These are phyloP conservation scores for Alnus rubra DNA, from an alignment of 306 rosid genomes.

Conservation along the genomic window DNA sequence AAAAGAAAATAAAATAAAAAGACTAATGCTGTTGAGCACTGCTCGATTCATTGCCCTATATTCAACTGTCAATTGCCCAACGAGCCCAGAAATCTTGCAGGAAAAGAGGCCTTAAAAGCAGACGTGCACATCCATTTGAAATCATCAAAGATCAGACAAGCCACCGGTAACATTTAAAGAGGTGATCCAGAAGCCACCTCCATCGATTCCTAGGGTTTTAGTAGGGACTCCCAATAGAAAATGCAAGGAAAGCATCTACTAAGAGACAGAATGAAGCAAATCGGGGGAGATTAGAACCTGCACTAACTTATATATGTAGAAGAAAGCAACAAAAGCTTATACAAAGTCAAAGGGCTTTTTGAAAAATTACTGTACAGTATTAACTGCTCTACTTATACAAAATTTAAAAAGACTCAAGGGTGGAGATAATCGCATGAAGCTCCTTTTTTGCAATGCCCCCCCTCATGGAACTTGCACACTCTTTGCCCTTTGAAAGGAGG, in stretches of 20 bases:
- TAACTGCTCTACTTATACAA: slow-evolving; percentile 36
- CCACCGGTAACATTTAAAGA: not conserved
- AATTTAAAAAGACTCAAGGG: slow-evolving; percentile 43
- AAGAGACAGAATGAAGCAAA: not conserved
- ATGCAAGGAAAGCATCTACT: not conserved
- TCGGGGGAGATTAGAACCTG: slow-evolving; percentile 36
- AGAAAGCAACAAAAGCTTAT: slow-evolving; percentile 34
- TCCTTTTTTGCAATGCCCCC: slow-evolving; percentile 93
- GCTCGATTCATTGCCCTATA: too few relatives aligned
- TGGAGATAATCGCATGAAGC: slow-evolving; percentile 81
- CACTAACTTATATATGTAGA: slow-evolving; percentile 44
- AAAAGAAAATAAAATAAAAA: too few relatives aligned
- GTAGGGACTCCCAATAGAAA: not conserved
- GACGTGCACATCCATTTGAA: too few relatives aligned
- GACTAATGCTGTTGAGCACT: too few relatives aligned
- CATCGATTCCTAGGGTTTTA: not conserved
- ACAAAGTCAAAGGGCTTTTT: slow-evolving; percentile 45
- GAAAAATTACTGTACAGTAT: slow-evolving; percentile 74
- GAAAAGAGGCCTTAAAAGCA: too few relatives aligned
- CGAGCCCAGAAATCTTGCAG: too few relatives aligned
- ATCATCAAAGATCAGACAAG: not conserved
- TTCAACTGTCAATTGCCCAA: too few relatives aligned
- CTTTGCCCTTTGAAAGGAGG: slow-evolving; percentile 73
- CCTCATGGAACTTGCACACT: slow-evolving; percentile 75
- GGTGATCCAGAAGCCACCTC: not conserved